Evolutionary conservation across 768 basidiomycete species (phyloP).

Genomic region (Pleurotus giganteus): DNA sequence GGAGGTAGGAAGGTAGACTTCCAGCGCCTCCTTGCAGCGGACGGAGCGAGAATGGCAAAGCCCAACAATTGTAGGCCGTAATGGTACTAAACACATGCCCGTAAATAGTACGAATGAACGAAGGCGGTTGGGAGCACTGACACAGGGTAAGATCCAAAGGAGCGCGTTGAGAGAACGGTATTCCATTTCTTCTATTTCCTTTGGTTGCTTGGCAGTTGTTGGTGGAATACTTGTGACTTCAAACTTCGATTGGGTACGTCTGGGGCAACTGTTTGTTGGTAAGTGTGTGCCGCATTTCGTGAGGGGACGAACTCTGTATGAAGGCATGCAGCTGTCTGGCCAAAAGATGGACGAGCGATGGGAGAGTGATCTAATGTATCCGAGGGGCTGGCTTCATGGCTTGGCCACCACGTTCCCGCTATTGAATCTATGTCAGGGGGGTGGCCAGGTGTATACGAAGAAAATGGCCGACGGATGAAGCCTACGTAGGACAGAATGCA

Average conservation of each 20-base stretch:
- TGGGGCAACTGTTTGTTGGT: background rate
- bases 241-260: background rate
- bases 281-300: no score
- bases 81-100: conserved; percentile 60
- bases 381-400: no score
- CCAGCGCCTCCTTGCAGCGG: conserved; percentile 65
- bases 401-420: no score
- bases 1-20: conserved; percentile 56
- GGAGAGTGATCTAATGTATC: no score
- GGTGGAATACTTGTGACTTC: background rate
- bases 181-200: conserved; percentile 2
- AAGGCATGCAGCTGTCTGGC: no score
- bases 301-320: no score
- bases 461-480: background rate
- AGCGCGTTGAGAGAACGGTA: conserved; percentile 26
- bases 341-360: no score
- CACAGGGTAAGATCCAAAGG: conserved; percentile 74
- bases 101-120: conserved; percentile 7
- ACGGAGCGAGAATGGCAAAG: conserved; percentile 80
- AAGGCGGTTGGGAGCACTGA: conserved; percentile 35
- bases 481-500: background rate
- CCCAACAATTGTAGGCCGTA: conserved; percentile 63
- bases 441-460: no score
- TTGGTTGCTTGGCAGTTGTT: background rate
- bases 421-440: no score